Evolutionary conservation across 257 asterid species (phyloP).

Genomic region (Gardenia jasminoides): DNA sequence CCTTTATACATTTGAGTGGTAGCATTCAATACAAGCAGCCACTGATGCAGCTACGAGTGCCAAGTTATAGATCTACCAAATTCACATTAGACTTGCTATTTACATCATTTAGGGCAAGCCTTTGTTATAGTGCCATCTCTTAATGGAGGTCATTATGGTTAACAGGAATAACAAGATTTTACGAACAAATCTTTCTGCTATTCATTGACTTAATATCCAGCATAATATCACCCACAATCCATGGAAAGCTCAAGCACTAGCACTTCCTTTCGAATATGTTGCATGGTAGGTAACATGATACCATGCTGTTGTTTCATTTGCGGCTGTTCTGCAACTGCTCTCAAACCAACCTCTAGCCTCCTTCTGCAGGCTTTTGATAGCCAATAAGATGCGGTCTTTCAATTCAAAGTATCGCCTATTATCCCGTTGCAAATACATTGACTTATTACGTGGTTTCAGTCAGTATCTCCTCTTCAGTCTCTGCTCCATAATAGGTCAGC

Average conservation of each 20-base stretch:
- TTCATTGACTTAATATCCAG: constrained; percentile 50
- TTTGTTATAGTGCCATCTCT: background rate
- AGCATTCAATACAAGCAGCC: background rate
- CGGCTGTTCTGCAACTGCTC: constrained; percentile 33
- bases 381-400: constrained; percentile 70
- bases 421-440: constrained; percentile 63
- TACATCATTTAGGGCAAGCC: background rate
- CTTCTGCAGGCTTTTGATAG: constrained; percentile 64
- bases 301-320: constrained; percentile 67
- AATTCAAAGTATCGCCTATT: constrained; percentile 79
- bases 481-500: constrained; percentile 63
- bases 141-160: background rate
- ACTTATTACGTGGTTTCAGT: constrained; percentile 65
- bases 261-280: constrained; percentile 38
- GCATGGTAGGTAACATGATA: constrained; percentile 73
- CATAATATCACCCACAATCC: constrained; percentile 75
- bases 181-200: constrained; percentile 1
- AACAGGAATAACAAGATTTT: background rate
- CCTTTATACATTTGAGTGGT: too few species aligned
- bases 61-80: background rate
- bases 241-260: constrained; percentile 79
- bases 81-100: background rate
- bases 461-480: constrained; percentile 76
- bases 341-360: constrained; percentile 75
- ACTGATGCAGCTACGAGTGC: background rate